A percentile compares a stretch with the other conserved stretches of the same genome.
These are phyloP conservation scores for Arthroderma uncinatum DNA, from an alignment of 2,329 filamentous ascomycete species.

Conservation along the genomic window DNA sequence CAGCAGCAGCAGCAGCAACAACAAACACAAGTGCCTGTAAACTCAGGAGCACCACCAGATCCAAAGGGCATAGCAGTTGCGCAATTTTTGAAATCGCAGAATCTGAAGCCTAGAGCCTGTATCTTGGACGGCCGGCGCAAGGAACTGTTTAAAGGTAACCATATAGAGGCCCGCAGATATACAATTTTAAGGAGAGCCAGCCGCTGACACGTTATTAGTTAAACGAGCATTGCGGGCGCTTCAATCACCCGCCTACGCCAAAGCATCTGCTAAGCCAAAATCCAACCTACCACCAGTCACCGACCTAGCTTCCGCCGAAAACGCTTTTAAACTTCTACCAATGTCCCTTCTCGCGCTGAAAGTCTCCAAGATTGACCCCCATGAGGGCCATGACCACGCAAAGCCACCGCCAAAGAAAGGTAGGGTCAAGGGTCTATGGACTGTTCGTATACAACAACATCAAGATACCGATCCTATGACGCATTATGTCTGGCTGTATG, in stretches of 20 bases:
- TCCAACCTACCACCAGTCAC: constrained; percentile 76
- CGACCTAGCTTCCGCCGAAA: constrained; percentile 79
- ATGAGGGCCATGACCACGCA: constrained; percentile 61
- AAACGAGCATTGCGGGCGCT: constrained; percentile 90
- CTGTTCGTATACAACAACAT: constrained; percentile 87
- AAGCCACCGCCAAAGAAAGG: constrained; percentile 60
- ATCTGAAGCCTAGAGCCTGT: constrained; percentile 79
- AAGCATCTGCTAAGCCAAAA: constrained; percentile 75
- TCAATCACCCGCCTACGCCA: constrained; percentile 77
- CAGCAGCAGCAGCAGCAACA: constrained; percentile 23
- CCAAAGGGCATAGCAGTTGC: constrained; percentile 81
- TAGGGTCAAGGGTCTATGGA: constrained; percentile 92
- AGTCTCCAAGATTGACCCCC: constrained; percentile 69
- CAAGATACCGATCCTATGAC: constrained; percentile 58
- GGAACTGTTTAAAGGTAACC: constrained; percentile 90
- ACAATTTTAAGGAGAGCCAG: neutral
- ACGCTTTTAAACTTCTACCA: constrained; percentile 87
- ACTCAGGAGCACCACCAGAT: constrained; percentile 55
- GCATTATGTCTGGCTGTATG: constrained; percentile 96
- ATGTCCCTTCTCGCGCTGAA: constrained; percentile 88
- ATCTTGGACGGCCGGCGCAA: constrained; percentile 94
- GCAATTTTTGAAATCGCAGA: constrained; percentile 71
- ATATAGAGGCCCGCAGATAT: constrained; percentile 2
- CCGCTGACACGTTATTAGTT: constrained; percentile 44
- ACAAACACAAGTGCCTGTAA: constrained; percentile 39